Evolutionary conservation across 2,329 filamentous ascomycete genomes (phyloP), one percentile per base, ranked within the genome.

Genomic region (Penicillium sp.): DNA sequence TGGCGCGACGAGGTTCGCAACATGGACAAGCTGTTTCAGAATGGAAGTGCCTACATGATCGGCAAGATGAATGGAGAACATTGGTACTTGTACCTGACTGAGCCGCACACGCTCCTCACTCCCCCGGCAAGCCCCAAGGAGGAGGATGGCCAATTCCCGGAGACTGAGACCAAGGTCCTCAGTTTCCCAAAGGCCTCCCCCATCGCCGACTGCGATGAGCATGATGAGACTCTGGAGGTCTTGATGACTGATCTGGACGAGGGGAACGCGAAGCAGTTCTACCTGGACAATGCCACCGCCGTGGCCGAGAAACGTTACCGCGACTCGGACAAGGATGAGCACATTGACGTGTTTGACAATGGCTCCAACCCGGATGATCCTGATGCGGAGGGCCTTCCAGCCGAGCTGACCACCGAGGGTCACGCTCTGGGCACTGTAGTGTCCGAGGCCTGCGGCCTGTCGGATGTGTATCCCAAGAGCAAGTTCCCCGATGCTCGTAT

Each of bases 11-110:
- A 99, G 76, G 94, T 98, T 72, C 90, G 89, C 70, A 96, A 89
- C 70, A 84, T 99, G 63, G 95, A 99, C 79, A 89, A 90, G 74
- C 91, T 93, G 77, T 97, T 99, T 75, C 83, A 90, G 62, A 89
- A 91, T 58, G 95, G 95, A 57, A 98, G 94, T 76, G 95, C 95
- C 53, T 99, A 99, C 78, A 96, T 98, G 93, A 96, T 99, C 66
- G 95, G 95, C 72, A 98, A 97, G 81, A 98, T 98, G 94, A 99
- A 99, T 69, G 94, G 95, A 59, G 95, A 99, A 76, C 95, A 99
- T 71, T 99, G 95, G 95, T 98, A 98, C 75, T 82, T 99, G 57
- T 99, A 99, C 80, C 88, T 98, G 71, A 98, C 95, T 12, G 91
- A 91, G 54, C 94, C 95, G 17, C 88, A 90, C 74, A 88, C 86